Evolutionary conservation across 2,329 filamentous ascomycete genomes (phyloP).

Genomic region (Aspergillus transmontanensis): DNA sequence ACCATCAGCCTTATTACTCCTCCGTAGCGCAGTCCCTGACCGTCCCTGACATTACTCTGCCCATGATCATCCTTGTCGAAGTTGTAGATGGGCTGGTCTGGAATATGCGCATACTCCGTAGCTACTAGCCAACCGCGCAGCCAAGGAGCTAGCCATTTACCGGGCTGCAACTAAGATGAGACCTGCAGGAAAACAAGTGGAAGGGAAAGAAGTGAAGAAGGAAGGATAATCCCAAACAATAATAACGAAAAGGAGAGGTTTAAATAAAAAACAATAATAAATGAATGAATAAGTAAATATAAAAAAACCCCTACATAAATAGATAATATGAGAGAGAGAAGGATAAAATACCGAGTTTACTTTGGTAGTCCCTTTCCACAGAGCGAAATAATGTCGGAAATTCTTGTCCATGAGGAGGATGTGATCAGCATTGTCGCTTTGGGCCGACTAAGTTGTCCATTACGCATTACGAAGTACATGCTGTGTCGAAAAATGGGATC

Average conservation of each 20-base stretch:
- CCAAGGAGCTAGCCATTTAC: not conserved
- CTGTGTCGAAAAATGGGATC: conserved; percentile 3
- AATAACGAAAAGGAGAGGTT: not conserved
- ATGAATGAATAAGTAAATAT: no score
- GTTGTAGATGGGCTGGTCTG: not conserved
- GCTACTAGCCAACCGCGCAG: not conserved
- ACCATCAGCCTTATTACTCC: not conserved
- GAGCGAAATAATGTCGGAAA: not conserved
- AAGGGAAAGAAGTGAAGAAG: not conserved
- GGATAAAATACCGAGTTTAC: not conserved
- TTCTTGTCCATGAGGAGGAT: not conserved
- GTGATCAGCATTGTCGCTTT: conserved; percentile 1
- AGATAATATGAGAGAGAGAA: not conserved
- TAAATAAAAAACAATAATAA: no score
- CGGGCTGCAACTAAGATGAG: not conserved
- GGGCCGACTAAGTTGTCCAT: conserved; percentile 2
- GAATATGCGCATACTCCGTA: not conserved
- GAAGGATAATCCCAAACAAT: not conserved
- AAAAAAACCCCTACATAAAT: no score
- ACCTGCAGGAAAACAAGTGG: not conserved
- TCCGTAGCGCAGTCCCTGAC: not conserved
- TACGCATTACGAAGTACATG: conserved; percentile 2
- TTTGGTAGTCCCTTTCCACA: not conserved
- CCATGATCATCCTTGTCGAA: not conserved
- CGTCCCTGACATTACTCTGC: not conserved